Evolutionary conservation across 1,284 basidiomycete genomes (phyloP).

Genomic region (Wolfiporia cocos): DNA sequence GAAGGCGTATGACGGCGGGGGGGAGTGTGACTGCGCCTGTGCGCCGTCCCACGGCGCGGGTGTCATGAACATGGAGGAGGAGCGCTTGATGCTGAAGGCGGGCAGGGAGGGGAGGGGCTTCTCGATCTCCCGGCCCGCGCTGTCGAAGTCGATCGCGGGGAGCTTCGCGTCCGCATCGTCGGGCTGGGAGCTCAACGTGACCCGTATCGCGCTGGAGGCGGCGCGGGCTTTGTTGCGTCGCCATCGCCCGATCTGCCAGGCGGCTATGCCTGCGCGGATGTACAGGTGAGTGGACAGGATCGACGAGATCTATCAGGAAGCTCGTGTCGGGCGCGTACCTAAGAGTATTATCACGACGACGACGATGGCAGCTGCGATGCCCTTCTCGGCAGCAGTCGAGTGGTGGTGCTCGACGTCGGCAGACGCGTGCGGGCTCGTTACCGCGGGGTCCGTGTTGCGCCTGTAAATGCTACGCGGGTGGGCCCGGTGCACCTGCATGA

Average conservation of each 20-base stretch:
- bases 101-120: constrained; percentile 17
- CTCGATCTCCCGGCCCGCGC: constrained; percentile 14
- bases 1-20: constrained; percentile 5
- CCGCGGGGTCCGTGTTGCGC: not conserved
- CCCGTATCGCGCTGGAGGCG: constrained; percentile 14
- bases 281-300: no score
- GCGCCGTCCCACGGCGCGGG: no score
- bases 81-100: constrained; percentile 12
- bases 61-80: no score
- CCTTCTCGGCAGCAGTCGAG: constrained; percentile 5
- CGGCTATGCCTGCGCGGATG: constrained; percentile 26
- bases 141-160: constrained; percentile 16
- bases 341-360: constrained; percentile 1
- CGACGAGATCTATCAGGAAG: no score
- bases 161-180: constrained; percentile 1
- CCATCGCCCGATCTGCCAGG: constrained; percentile 26
- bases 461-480: not conserved
- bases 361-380: constrained; percentile 3
- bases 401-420: not conserved
- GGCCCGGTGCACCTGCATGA: constrained; percentile 1
- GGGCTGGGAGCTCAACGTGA: constrained; percentile 1
- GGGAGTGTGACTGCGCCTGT: no score
- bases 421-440: not conserved
- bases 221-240: constrained; percentile 15
- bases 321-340: not conserved